These are phyloP conservation scores for Colletotrichum sp. DNA, from an alignment of 2,329 filamentous ascomycete species.

Conservation along the genomic window DNA sequence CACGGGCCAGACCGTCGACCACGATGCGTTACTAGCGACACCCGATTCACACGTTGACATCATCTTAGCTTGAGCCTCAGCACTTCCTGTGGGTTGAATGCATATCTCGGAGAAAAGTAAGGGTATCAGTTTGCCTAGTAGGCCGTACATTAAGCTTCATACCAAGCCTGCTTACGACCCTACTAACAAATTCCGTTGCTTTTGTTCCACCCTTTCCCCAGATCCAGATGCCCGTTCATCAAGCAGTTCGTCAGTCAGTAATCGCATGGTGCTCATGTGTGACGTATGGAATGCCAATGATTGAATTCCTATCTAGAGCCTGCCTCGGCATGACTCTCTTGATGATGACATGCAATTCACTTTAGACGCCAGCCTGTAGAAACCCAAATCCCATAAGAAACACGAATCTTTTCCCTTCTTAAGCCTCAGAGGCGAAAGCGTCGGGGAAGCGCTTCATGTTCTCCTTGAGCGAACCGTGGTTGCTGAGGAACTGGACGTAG, in stretches of 20 bases:
- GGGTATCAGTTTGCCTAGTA: neutral
- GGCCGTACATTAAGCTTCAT: neutral
- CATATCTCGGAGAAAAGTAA: neutral
- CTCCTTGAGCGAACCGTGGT: conserved; percentile 82
- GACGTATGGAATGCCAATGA: conserved; percentile 24
- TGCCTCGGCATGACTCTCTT: conserved; percentile 22
- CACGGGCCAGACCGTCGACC: conserved; percentile 12
- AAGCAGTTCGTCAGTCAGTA: neutral
- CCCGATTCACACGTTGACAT: conserved; percentile 6
- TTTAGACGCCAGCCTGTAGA: conserved; percentile 46
- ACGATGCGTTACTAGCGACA: neutral
- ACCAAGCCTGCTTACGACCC: neutral
- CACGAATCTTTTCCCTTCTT: conserved; percentile 30
- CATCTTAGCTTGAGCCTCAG: neutral
- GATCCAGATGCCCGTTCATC: neutral
- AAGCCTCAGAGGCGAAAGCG: conserved; percentile 73
- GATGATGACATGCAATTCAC: conserved; percentile 44
- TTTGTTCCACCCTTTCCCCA: neutral
- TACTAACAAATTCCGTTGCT: neutral
- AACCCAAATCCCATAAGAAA: conserved; percentile 41
- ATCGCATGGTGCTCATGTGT: neutral
- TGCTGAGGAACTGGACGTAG: conserved; percentile 98
- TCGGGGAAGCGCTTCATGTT: conserved; percentile 97
- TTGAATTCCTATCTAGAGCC: conserved; percentile 26
- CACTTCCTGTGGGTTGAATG: neutral